Conservation (phyloP, 768 basidiomycete species). For the Suillus alpinus region DNA sequence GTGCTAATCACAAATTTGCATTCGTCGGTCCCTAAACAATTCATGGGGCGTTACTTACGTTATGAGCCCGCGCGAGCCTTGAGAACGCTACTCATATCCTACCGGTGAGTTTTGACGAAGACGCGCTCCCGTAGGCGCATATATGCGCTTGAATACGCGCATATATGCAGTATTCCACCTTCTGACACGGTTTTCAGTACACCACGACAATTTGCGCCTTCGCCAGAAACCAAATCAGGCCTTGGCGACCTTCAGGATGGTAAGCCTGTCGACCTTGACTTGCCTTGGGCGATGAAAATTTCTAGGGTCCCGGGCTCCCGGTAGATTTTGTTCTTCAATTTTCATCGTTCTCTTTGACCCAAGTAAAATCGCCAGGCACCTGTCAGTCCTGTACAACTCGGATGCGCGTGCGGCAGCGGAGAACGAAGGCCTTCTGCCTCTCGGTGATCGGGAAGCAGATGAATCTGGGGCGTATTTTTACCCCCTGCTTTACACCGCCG, state of each 20-base stretch:
- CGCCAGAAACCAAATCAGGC: neutral
- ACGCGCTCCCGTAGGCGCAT: neutral
- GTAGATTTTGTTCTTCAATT: constrained; percentile 31
- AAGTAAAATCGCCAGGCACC: constrained; percentile 25
- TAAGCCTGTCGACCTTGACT: constrained; percentile 41
- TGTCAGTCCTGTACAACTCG: constrained; percentile 51
- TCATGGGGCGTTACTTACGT: constrained; percentile 70
- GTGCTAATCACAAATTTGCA: constrained; percentile 60
- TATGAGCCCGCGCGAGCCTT: constrained; percentile 78
- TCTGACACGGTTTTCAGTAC: neutral
- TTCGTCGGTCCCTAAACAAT: constrained; percentile 52
- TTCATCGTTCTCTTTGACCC: constrained; percentile 19
- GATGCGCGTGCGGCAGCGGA: constrained; percentile 40
- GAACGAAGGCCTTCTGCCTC: neutral
- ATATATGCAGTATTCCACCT: constrained; percentile 12
- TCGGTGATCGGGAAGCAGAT: constrained; percentile 33
- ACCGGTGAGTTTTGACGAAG: constrained; percentile 45
- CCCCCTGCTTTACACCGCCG: constrained; percentile 58
- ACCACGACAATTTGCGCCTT: neutral
- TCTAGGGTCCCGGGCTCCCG: constrained; percentile 51
- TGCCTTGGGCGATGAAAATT: constrained; percentile 61
- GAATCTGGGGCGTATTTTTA: constrained; percentile 42
- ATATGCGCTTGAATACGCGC: neutral
- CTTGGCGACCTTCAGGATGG: constrained; percentile 14
- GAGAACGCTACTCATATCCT: constrained; percentile 72